Evolutionary conservation across 1,139 yeast species (phyloP).

Genomic region (Barnettozyma hawaiiensis): DNA sequence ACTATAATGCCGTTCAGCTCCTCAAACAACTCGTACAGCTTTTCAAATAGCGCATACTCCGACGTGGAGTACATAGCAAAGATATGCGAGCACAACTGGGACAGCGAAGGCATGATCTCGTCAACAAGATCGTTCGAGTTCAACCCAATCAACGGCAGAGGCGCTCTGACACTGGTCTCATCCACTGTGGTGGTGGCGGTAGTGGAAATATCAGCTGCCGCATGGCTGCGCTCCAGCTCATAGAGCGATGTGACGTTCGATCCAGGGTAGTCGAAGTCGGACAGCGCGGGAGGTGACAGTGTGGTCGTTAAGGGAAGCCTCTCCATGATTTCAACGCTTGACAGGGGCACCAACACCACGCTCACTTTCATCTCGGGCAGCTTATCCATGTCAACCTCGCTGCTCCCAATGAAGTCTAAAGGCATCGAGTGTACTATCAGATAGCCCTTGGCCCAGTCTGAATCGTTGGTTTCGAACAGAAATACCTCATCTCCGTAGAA

Average conservation of each 20-base stretch:
- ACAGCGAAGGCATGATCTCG: constrained; percentile 54
- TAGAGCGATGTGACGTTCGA: constrained; percentile 39
- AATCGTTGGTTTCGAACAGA: constrained; percentile 61
- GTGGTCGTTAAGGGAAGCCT: constrained; percentile 26
- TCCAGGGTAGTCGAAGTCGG: constrained; percentile 23
- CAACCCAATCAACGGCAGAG: constrained; percentile 45
- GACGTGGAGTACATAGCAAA: constrained; percentile 68
- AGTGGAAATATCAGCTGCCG: no score
- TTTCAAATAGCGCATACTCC: constrained; percentile 55
- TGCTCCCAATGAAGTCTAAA: constrained; percentile 57
- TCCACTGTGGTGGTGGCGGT: no score
- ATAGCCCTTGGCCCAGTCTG: constrained; percentile 80
- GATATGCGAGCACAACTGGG: constrained; percentile 55
- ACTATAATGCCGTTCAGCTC: constrained; percentile 62
- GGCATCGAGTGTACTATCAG: constrained; percentile 58
- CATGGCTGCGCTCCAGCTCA: constrained; percentile 33
- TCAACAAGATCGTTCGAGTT: constrained; percentile 42
- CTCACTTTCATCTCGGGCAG: constrained; percentile 49
- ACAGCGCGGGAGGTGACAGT: constrained; percentile 27
- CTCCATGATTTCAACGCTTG: constrained; percentile 36
- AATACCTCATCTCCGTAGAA: constrained; percentile 81
- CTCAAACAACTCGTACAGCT: constrained; percentile 46
- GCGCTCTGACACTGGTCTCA: constrained; percentile 36
- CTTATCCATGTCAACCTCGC: constrained; percentile 55
- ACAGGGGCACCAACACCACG: constrained; percentile 57